These are phyloP conservation scores for Tylopilus sp. DNA, from an alignment of 1,284 basidiomycete genomes.

Conservation along the genomic window DNA sequence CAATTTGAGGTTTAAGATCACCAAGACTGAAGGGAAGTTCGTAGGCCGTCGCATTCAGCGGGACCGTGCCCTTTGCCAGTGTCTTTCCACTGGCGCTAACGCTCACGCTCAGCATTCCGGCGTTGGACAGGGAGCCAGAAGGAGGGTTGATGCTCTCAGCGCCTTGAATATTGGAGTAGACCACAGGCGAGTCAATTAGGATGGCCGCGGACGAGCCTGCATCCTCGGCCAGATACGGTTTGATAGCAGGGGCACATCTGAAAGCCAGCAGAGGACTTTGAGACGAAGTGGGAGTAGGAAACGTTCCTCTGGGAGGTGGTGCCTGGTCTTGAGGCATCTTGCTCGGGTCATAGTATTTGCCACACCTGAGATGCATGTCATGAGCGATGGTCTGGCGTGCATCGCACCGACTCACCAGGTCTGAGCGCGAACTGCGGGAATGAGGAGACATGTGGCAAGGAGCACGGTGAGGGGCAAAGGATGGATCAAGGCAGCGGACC, in stretches of 20 bases:
- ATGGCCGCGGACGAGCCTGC: constrained; percentile 21
- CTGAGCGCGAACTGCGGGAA: constrained; percentile 22
- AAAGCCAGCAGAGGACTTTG: constrained; percentile 26
- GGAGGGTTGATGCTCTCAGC: constrained; percentile 25
- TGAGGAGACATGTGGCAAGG: constrained; percentile 17
- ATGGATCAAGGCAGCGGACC: constrained; percentile 5
- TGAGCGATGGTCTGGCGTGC: not conserved
- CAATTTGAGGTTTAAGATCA: constrained; percentile 20
- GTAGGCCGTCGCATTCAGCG: constrained; percentile 27
- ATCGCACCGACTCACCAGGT: constrained; percentile 32
- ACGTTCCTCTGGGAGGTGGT: constrained; percentile 27
- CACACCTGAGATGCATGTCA: constrained; percentile 23
- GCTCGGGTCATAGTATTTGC: constrained; percentile 29
- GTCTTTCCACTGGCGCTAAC: constrained; percentile 20
- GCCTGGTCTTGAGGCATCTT: constrained; percentile 20
- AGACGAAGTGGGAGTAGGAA: constrained; percentile 19
- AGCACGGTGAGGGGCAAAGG: constrained; percentile 13
- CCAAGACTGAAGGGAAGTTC: constrained; percentile 25
- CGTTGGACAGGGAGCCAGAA: constrained; percentile 18
- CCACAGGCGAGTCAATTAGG: constrained; percentile 26
- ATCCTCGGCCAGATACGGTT: constrained; percentile 30
- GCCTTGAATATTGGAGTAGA: constrained; percentile 23
- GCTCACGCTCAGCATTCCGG: constrained; percentile 26
- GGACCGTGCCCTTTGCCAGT: constrained; percentile 23
- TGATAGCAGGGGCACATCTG: constrained; percentile 29